Evolutionary conservation across 208 protist genomes (phyloP).

Genomic region (Trypanosoma theileri): DNA sequence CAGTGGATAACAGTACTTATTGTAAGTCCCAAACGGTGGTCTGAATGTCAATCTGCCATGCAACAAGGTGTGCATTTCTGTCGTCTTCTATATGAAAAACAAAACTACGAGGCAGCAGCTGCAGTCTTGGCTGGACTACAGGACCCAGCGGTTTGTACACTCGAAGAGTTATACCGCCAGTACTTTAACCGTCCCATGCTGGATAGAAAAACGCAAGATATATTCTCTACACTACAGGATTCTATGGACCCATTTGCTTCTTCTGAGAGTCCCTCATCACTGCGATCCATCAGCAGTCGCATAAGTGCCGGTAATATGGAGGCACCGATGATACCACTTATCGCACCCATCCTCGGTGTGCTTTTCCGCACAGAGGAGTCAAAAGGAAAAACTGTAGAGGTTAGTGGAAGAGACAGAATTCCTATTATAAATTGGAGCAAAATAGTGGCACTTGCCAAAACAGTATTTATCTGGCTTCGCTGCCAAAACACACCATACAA

Average conservation of each 20-base stretch:
- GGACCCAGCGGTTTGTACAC: constrained; percentile 44
- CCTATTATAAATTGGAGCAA: constrained; percentile 65
- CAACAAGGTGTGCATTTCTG: constrained; percentile 49
- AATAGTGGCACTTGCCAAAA: constrained; percentile 45
- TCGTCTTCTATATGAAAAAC: constrained; percentile 55
- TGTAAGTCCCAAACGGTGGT: constrained; percentile 41
- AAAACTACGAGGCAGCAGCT: constrained; percentile 72
- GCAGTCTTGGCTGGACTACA: constrained; percentile 55
- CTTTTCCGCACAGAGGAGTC: constrained; percentile 48
- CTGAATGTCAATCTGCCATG: constrained; percentile 36
- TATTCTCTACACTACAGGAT: constrained; percentile 46
- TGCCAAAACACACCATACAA: constrained; percentile 59
- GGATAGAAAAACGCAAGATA: constrained; percentile 25
- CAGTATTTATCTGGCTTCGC: constrained; percentile 55
- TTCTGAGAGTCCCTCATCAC: constrained; percentile 53
- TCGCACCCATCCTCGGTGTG: constrained; percentile 57
- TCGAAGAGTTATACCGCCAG: constrained; percentile 33
- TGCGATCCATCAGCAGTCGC: constrained; percentile 47
- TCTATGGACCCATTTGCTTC: constrained; percentile 73
- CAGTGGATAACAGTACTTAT: constrained; percentile 51
- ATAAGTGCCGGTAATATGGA: constrained; percentile 49
- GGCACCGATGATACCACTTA: constrained; percentile 58
- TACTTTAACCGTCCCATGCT: constrained; percentile 38
- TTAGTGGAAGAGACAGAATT: constrained; percentile 42
- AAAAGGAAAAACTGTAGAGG: constrained; percentile 34